A percentile compares a stretch with the other conserved stretches of the same genome.
These are phyloP conservation scores for Ceratocystis lukuohia DNA, from an alignment of 2,329 filamentous ascomycete genomes.

Conservation along the genomic window DNA sequence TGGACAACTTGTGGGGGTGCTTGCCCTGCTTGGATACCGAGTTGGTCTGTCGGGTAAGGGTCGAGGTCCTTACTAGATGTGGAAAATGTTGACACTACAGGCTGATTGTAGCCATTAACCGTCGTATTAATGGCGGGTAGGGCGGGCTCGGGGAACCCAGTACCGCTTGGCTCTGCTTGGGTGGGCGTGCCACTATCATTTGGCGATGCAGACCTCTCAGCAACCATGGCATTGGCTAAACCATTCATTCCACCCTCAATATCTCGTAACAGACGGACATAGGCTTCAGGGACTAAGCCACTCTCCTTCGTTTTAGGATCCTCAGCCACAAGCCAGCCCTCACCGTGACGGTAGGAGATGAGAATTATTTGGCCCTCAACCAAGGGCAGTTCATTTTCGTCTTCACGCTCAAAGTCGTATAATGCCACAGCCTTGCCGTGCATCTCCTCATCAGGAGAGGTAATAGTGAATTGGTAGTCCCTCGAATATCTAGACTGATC, in stretches of 20 bases:
- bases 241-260: constrained; percentile 82
- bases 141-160: constrained; percentile 8
- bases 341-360: constrained; percentile 88
- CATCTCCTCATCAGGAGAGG: constrained; percentile 92
- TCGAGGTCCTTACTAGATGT: constrained; percentile 58
- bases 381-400: constrained; percentile 87
- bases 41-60: constrained; percentile 51
- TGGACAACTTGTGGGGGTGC: constrained; percentile 52
- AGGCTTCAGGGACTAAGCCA: constrained; percentile 89
- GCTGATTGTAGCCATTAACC: constrained; percentile 52
- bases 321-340: constrained; percentile 94
- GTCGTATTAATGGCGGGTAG: constrained; percentile 14
- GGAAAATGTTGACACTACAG: constrained; percentile 54
- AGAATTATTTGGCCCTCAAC: constrained; percentile 92
- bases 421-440: constrained; percentile 91
- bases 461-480: constrained; percentile 90
- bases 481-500: constrained; percentile 73
- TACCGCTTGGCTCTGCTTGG: constrained; percentile 35
- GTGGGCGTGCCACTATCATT: constrained; percentile 48
- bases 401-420: constrained; percentile 89
- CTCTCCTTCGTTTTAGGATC: constrained; percentile 91
- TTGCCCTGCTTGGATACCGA: constrained; percentile 49
- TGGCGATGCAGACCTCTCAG: constrained; percentile 30
- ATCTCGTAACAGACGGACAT: constrained; percentile 80
- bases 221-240: constrained; percentile 34